Evolutionary conservation across 306 rosid genomes (phyloP), one percentile per base, ranked within the genome.

Genomic region (Casuarina cunninghamiana): DNA sequence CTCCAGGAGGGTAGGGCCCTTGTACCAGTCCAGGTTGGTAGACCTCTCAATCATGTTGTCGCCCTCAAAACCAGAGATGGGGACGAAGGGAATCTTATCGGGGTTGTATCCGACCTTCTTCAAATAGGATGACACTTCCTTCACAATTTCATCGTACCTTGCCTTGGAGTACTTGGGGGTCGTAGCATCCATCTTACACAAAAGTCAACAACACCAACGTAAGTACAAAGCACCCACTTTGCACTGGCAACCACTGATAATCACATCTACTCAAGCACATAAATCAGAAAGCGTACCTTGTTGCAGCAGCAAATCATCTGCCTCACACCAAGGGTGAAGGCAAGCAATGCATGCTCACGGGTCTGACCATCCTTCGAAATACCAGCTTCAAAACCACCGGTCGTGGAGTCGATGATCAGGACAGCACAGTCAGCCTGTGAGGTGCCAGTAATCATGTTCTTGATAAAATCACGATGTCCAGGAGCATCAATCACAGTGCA

Each of bases 401-500:
- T 81, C 35, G 85, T 85, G 43, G 88, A 85, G 60, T 85, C 84
- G 15, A 85, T 79, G n/a, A 81, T 81, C 42, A 85, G 75, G 5
- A 85, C 80, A 9, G 82, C 86, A 53, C 84, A 85, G 17, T 85
- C 86, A 12, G 88, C 86, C 63, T 85, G 83, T 13, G 83, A 71
- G 39, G 88, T 82, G 0, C 88, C 88, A 6, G 86, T 85, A 55
- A 85, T 85, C 88, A 81, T 85, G 71, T 85, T 83, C 65, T 79
- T 83, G 3, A 79, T 83, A 15, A 83, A 83, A 10, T 83, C 86
- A 26, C 83, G 83, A 49, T 79, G 86, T 43, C 86, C 86, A 7
- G 86, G 86, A n/a, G 86, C 86, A 79, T 83, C 86, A 4, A 83
- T 83, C 17, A 83, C 83, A 3, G 83, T 83, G 83, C 86, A 83